Base-by-base conservation (phyloP, 306 rosid species). In the Alnus rubra region DNA sequence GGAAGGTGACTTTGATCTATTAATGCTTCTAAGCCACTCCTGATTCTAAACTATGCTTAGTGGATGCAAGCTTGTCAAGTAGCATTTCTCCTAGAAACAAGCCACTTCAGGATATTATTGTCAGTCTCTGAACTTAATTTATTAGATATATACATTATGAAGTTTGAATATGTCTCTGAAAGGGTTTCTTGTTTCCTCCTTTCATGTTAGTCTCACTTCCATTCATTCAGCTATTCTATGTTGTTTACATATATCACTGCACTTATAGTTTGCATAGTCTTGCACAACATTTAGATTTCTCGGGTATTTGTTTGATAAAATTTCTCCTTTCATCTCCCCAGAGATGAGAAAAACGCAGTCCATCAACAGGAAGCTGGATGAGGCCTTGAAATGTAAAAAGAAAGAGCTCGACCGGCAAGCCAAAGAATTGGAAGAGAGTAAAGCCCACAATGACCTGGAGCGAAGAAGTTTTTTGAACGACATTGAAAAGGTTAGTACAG, bases 311-410 rank as follows among this genome's bases (percentile, higher is more conserved):
- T 15, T n/a, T 64, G 16, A 58, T 31, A 28, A 55, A 0, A 42
- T 42, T 42, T 42, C 45, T 8, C 45, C 23, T 73, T 71, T 55
- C 47, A 28, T 15, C 59, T 51, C 39, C 52, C 45, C 79, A 86
- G 86, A 82, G 53, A 76, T 79, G 51, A 39, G 28, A 67, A 6
- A 3, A 80, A 30, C 58, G 65, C 68, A 44, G 74, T 77, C 18
- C 73, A 76, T 59, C 12, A 63, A 79, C 37, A 33, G 56, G 44
- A 42, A 42, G 45, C 45, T 5, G 45, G 6, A 42, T 4, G 45
- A 5, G 5, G 45, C 45, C 45, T 42, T 42, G 45, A 42, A 42
- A 42, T 42, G 45, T 42, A 7, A 42, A 42, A 42, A 42, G 45
- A 42, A 42, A 42, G 45, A 42, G 6, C 45, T 42, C 45, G 45